These are phyloP conservation scores for Passiflora organensis DNA, from an alignment of 345 rosid genomes.

Conservation along the genomic window DNA sequence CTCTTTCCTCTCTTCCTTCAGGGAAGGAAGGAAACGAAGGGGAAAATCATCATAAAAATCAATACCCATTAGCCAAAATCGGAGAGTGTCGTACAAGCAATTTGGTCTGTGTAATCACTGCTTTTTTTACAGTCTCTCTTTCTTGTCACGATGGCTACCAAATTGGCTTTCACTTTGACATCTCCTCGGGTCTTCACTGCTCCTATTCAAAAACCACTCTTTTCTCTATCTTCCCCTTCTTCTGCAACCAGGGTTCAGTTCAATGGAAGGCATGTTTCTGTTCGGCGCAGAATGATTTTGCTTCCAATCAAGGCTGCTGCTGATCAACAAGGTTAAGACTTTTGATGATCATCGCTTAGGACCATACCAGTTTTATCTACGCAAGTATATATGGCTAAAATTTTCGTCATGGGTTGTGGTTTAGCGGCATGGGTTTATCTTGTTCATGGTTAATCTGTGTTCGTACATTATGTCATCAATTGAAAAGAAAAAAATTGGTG, in stretches of 20 bases:
- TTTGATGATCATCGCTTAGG: background rate
- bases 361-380: no score
- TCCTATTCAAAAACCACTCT: slow-evolving; percentile 39
- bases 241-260: slow-evolving; percentile 32
- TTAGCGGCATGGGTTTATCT: no score
- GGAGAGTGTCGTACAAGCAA: no score
- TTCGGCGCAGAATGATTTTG: slow-evolving; percentile 36
- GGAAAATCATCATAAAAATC: background rate
- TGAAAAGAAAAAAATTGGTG: no score
- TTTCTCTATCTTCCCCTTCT: slow-evolving; percentile 26
- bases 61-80: background rate
- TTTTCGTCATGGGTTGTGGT: no score
- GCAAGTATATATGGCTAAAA: no score
- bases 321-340: slow-evolving; percentile 52
- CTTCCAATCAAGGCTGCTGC: slow-evolving; percentile 67
- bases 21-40: slow-evolving; percentile 19
- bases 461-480: no score
- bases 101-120: background rate
- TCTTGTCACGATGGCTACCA: slow-evolving; percentile 36
- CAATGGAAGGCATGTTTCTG: slow-evolving; percentile 27
- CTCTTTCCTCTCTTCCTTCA: slow-evolving; percentile 34
- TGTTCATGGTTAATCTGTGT: no score
- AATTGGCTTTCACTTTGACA: slow-evolving; percentile 51
- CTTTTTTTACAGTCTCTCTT: background rate
- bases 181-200: slow-evolving; percentile 48